These are phyloP conservation scores for Sechiopsis laciniata DNA, from an alignment of 306 rosid genomes.

Conservation along the genomic window DNA sequence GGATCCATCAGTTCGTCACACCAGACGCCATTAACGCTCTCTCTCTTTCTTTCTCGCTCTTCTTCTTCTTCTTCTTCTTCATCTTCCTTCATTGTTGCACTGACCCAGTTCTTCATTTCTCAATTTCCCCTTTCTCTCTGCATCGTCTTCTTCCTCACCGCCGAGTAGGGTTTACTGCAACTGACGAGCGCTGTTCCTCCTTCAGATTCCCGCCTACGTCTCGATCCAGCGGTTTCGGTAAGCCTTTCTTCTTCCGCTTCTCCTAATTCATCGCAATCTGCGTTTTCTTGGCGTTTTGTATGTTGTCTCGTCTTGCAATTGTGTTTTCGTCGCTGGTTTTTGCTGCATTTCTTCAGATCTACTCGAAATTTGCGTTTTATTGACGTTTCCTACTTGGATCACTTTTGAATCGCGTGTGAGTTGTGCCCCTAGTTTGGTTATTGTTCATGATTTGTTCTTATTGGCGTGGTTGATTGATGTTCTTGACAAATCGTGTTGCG, in stretches of 20 bases:
- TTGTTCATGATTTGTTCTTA: not conserved
- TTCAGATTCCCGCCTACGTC: not conserved
- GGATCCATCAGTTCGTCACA: slow-evolving; percentile 17
- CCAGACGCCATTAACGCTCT: slow-evolving; percentile 18
- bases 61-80: not conserved
- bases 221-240: slow-evolving; percentile 13
- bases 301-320: not conserved
- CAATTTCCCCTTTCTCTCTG: no score
- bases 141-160: not conserved
- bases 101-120: slow-evolving; percentile 3
- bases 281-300: not conserved
- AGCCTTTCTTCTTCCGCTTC: not conserved
- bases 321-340: not conserved
- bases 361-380: not conserved
- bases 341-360: slow-evolving; percentile 17
- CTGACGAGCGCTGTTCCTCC: not conserved
- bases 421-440: not conserved
- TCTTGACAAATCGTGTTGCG: not conserved
- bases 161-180: slow-evolving; percentile 14
- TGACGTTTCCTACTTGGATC: not conserved
- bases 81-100: not conserved
- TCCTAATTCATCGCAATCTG: not conserved
- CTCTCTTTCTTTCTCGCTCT: not conserved
- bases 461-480: slow-evolving; percentile 10
- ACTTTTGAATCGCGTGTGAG: not conserved